Base-by-base conservation (phyloP, 2,329 filamentous ascomycete genomes). In the Epichloe glyceriae region DNA sequence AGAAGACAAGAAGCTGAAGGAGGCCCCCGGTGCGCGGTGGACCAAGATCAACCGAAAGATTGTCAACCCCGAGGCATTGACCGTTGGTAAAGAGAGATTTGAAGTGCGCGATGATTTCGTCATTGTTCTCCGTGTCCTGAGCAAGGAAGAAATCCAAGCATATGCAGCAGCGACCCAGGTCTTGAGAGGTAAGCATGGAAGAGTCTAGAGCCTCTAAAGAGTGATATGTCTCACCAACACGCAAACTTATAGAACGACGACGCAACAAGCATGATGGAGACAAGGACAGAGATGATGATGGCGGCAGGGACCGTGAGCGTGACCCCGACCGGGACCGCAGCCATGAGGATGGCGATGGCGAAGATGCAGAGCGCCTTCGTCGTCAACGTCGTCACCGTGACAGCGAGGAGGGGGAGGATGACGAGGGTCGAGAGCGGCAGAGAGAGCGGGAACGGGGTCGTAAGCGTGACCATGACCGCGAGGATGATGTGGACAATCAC, bases 101-200 rank as follows among this genome's bases (percentile, higher is more conserved):
- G 91, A 97, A 67, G 86, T 94, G 59, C 80, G 89, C n/a, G 80
- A 89, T 53, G 89, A 95, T 61, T 94, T 89, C 65, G 89, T 97
- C 53, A 95, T 96, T 64, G 89, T 96, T 2, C 73, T 97, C 51
- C 77, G 90, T 51, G 91, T 96, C 7, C 67, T 97, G 63, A 86
- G 81, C 46, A 87, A 86, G 66, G 87, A 94, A 58, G 89, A 97
- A 62, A 95, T 97, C 51, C 85, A 95, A 66, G 83, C 81, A 35
- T 89, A 95, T 62, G 88, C 89, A 12, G 78, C 83, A 55, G 85
- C 84, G 46, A 96, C 91, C 10, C 81, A 83, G 56, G 80, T 88
- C 61, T 79, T 96, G 54, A 79, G 89, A 79, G 86, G 85, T 88
- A 72, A 62, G 76, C 35, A 37, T 4, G 11, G 10, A 8, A 41